Evolutionary conservation across 1,139 yeast species (phyloP).

Genomic region (Taphrina populina): DNA sequence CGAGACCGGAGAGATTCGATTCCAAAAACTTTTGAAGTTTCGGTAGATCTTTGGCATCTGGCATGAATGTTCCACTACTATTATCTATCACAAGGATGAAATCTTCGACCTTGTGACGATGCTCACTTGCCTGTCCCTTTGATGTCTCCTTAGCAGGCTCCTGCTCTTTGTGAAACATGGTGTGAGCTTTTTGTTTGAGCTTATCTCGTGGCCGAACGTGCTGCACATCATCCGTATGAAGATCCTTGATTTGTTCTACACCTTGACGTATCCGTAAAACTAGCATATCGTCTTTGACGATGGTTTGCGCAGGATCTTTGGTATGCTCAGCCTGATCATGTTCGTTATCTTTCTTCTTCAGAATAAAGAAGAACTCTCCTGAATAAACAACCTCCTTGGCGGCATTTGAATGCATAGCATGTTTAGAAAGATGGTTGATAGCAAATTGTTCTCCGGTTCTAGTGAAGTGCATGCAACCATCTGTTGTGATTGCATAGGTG

Average conservation of each 20-base stretch:
- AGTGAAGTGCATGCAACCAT: conserved; percentile 31
- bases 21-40: conserved; percentile 17
- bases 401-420: conserved; percentile 32
- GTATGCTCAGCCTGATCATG: conserved; percentile 8
- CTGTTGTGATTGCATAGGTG: conserved; percentile 29
- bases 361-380: conserved; percentile 31
- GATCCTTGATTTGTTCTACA: conserved; percentile 8
- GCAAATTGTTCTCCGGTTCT: conserved; percentile 29
- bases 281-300: conserved; percentile 24
- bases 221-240: conserved; percentile 1
- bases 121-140: conserved; percentile 1
- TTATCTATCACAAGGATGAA: conserved; percentile 33
- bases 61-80: conserved; percentile 31
- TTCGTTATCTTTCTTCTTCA: conserved; percentile 5
- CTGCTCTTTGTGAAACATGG: conserved; percentile 5
- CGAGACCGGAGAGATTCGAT: conserved; percentile 19
- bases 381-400: conserved; percentile 32
- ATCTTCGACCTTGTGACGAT: conserved; percentile 27
- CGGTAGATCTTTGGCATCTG: conserved; percentile 24
- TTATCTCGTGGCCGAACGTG: conserved; percentile 11
- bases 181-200: conserved; percentile 1
- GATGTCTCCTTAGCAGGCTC: neutral
- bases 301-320: conserved; percentile 14
- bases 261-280: conserved; percentile 14
- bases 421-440: conserved; percentile 31